Conservation (phyloP, 1,139 yeast genomes). For the Yamadazyma diddensiae region DNA sequence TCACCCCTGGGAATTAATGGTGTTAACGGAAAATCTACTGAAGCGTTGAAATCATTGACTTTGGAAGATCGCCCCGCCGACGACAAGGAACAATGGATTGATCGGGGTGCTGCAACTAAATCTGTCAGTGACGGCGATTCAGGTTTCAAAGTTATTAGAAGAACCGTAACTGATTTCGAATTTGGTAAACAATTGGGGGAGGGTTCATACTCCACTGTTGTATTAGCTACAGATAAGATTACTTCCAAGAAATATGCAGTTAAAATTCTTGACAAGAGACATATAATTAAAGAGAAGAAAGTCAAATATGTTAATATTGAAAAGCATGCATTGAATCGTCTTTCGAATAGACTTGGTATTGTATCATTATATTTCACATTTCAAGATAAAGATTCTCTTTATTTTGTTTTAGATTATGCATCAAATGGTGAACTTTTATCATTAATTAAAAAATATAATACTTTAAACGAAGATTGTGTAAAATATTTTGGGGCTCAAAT, state of each 20-base stretch:
- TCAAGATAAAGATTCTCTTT: conserved; percentile 84
- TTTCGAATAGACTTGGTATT: conserved; percentile 71
- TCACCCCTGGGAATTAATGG: conserved; percentile 4
- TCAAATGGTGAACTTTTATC: conserved; percentile 87
- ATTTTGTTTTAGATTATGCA: conserved; percentile 91
- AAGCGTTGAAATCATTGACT: conserved; percentile 12
- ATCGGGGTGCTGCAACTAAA: conserved; percentile 38
- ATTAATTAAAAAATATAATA: conserved; percentile 71
- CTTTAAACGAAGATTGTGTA: conserved; percentile 75
- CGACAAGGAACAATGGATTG: conserved; percentile 28
- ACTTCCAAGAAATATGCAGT: conserved; percentile 80
- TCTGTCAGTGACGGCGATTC: conserved; percentile 19
- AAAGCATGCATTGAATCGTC: conserved; percentile 82
- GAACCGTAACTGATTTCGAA: conserved; percentile 80
- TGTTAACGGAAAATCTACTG: conserved; percentile 8
- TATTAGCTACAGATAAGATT: conserved; percentile 76
- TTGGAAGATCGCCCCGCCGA: conserved; percentile 10
- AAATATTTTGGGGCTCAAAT: conserved; percentile 67
- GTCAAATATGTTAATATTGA: conserved; percentile 96
- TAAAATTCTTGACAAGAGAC: conserved; percentile 87
- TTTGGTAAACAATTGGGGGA: conserved; percentile 89
- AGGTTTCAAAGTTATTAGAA: conserved; percentile 34
- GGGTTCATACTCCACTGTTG: conserved; percentile 95
- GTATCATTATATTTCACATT: conserved; percentile 88
- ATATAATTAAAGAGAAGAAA: conserved; percentile 91